phyloP scores from a whole-genome alignment of 768 basidiomycete species.

The Mycena venus region DNA sequence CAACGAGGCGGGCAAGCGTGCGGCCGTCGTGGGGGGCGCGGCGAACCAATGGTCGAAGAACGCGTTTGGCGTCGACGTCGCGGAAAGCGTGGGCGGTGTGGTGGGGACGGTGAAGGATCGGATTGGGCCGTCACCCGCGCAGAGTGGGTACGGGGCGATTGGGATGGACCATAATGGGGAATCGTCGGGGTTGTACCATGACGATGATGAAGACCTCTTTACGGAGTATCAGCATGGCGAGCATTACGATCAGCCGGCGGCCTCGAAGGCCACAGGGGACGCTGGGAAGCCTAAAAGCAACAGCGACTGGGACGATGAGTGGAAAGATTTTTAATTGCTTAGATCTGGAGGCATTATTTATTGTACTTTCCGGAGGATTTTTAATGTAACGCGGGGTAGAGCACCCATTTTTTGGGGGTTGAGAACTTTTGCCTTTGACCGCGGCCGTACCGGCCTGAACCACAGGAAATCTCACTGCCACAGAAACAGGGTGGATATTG shows the following conservation, averaged over 20 bases:
- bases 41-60: slow-evolving; percentile 85
- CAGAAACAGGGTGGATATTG: too few species aligned
- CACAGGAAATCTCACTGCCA: too few species aligned
- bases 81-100: slow-evolving; percentile 78
- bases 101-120: slow-evolving; percentile 74
- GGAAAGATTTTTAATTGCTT: slow-evolving; percentile 78
- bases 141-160: slow-evolving; percentile 65
- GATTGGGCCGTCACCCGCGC: slow-evolving; percentile 67
- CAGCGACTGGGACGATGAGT: slow-evolving; percentile 78
- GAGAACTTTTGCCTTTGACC: slow-evolving; percentile 4
- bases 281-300: slow-evolving; percentile 50
- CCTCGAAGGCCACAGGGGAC: slow-evolving; percentile 34
- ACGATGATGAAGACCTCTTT: slow-evolving; percentile 80
- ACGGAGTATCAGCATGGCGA: slow-evolving; percentile 58
- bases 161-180: slow-evolving; percentile 64
- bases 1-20: slow-evolving; percentile 74
- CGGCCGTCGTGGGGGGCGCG: slow-evolving; percentile 69
- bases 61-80: slow-evolving; percentile 89
- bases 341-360: slow-evolving; percentile 16
- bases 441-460: too few species aligned
- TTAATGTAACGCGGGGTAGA: not conserved
- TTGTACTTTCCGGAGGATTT: slow-evolving; percentile 16
- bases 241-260: slow-evolving; percentile 34
- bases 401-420: not conserved
- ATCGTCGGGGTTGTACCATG: slow-evolving; percentile 71